Base-by-base conservation (phyloP, 345 rosid species). In the Populus tremula region DNA sequence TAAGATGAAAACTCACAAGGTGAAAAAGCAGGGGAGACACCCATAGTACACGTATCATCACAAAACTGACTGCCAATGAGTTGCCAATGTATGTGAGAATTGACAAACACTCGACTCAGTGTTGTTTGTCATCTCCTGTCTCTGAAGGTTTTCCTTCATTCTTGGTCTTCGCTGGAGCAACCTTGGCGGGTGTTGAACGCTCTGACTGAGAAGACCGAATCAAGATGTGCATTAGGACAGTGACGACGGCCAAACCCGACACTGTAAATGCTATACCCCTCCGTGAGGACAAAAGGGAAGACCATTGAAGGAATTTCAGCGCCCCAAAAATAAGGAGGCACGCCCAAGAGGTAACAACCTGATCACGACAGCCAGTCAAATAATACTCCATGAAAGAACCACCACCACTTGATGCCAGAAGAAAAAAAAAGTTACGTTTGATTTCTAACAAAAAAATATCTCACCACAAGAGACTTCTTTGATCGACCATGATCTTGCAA, bases 111-210 rank as follows among this genome's bases (percentile, higher is more conserved):
- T 49, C 54, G 39, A 67, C 69, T 85, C 81, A 87, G 67, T 78
- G 78, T 69, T 84, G 81, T 67, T 92, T 87, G 80, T 77, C 83
- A 53, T 6, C 49, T 83, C 68, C 79, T 21, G 70, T 73, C 76
- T 82, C 79, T 7, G 85, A 76, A 62, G 80, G 38, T 69, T 66
- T 84, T 10, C 78, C 76, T n/a, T 54, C 64, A 17, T 73, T 82
- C 71, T 82, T 91, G 76, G 87, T 83, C 80, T 89, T 91, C 21
- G 89, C 83, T 33, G 93, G 96, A 25, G 87, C 88, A 20, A 90
- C 87, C 81, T 75, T 75, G 69, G 82, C 82, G 23, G 82, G 82
- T 36, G 82, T 78, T 25, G 85, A 82, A 20, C 54, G 85, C 70
- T 82, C 85, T 27, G 85, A 75, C 74, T 82, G 85, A 8, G 79